Evolutionary conservation across 2,329 filamentous ascomycete genomes (phyloP), one percentile per base, ranked within the genome.

Genomic region (Aspergillus neoniger): DNA sequence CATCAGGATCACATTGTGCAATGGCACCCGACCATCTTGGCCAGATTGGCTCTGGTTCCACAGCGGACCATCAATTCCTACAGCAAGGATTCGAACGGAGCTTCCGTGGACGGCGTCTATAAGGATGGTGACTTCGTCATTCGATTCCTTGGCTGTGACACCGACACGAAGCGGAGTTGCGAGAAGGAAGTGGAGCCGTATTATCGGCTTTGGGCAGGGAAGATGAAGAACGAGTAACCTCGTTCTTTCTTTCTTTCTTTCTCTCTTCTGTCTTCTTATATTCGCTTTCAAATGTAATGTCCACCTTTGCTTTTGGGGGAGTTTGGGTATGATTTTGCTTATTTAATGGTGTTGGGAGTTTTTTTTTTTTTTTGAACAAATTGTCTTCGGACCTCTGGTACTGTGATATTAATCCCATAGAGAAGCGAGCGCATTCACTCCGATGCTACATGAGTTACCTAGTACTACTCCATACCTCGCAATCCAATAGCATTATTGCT

Each of bases 1-100:
- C 44, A 21, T 60, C 47, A 93, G 90, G 91, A 94, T 77, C 91
- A 95, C 73, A 90, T 94, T 67, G 87, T 91, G 36, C 94, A 96
- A 81, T 99, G 95, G 96, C 95, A 99, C 74, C 92, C 94, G 28
- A 99, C 95, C 0, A 89, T 99, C 48, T 85, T 99, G 10, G 92
- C 94, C 39, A 95, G 92, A 73, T 80, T 98, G 63, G 93, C 91
- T 1, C 82, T 99, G 21, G 83, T 99, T n/a, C 92, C 94, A 2
- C 95, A 99, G 77, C 86, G 89, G 55, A 82, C 84, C 36, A 80
- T 99, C 74, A 96, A 96, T 72, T 85, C 91, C 0, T 98, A 97
- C 76, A 88, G 83, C 63, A 73, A 74, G 48, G 76, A 79, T 55
- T 79, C 78, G 5, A 63, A 65, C 4, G 72, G 68, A 17, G 74